phyloP scores from a whole-genome alignment of 768 basidiomycete genomes.

The Xerocomus potaroensis region DNA sequence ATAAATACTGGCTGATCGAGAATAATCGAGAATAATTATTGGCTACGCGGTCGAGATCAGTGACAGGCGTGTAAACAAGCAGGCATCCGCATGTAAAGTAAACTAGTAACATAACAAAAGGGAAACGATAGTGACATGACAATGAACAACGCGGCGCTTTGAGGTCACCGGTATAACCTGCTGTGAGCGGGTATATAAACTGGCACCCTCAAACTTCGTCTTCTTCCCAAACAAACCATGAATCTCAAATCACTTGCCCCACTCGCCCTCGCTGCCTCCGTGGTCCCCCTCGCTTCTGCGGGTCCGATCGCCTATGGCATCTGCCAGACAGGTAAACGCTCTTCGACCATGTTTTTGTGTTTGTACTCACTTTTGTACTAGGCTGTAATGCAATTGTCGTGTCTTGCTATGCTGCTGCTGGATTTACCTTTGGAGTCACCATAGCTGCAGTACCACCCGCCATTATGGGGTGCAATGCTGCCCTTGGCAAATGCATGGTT shows the following conservation, averaged over 20 bases:
- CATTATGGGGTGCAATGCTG: conserved; percentile 21
- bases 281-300: conserved; percentile 8
- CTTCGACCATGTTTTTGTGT: rapidly evolving
- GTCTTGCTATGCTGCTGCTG: conserved; percentile 22
- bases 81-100: too few relatives aligned
- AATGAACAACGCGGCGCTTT: too few relatives aligned
- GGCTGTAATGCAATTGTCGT: conserved; percentile 24
- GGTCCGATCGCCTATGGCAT: conserved; percentile 18
- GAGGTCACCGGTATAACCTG: conserved; percentile 11
- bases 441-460: conserved; percentile 17
- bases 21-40: too few relatives aligned
- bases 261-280: conserved; percentile 16
- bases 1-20: too few relatives aligned
- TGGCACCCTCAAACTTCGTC: too few relatives aligned
- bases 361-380: background rate
- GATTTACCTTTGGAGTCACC: conserved; percentile 23
- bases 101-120: too few relatives aligned
- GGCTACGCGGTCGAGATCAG: too few relatives aligned
- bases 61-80: too few relatives aligned
- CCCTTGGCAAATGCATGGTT: conserved; percentile 23
- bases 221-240: conserved; percentile 10
- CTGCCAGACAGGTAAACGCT: conserved; percentile 23
- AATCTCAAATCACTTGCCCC: conserved; percentile 22
- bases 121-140: too few relatives aligned
- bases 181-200: too few relatives aligned